These are phyloP conservation scores for Brassica rapa DNA, from an alignment of 345 rosid genomes.

Conservation along the genomic window DNA sequence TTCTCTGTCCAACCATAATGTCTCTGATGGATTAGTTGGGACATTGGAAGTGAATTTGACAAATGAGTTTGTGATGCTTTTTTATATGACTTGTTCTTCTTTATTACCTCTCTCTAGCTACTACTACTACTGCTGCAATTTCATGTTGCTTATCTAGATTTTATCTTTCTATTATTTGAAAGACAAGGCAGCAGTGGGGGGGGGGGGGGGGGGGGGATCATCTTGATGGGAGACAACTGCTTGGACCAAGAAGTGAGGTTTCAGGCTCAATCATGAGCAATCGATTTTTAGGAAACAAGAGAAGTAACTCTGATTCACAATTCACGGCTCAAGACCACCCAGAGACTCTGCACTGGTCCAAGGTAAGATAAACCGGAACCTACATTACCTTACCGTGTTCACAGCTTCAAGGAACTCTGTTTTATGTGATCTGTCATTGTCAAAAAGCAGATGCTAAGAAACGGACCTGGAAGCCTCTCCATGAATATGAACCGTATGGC, in stretches of 20 bases:
- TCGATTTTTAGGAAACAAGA: constrained; percentile 65
- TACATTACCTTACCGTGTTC: constrained; percentile 15
- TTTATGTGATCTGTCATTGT: constrained; percentile 3
- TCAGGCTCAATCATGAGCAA: constrained; percentile 65
- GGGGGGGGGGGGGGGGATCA: too few relatives aligned
- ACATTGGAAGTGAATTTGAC: too few relatives aligned
- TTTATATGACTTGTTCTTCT: too few relatives aligned
- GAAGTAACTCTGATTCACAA: constrained; percentile 74
- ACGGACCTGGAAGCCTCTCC: constrained; percentile 46
- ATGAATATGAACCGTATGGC: too few relatives aligned
- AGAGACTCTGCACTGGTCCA: constrained; percentile 78
- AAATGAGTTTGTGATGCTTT: too few relatives aligned
- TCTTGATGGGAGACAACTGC: constrained; percentile 28
- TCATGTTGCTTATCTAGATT: too few relatives aligned
- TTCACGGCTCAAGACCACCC: constrained; percentile 65
- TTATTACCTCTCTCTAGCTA: too few relatives aligned
- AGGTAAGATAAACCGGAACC: constrained; percentile 46
- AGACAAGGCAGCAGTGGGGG: too few relatives aligned
- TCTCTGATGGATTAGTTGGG: too few relatives aligned
- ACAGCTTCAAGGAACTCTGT: background rate
- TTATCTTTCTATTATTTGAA: too few relatives aligned
- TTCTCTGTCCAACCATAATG: too few relatives aligned
- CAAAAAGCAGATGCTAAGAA: constrained; percentile 57
- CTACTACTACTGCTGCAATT: too few relatives aligned
- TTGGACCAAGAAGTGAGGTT: constrained; percentile 65